Evolutionary conservation across 495 filamentous ascomycete species (phyloP), one percentile per base, ranked within the genome.

Genomic region (Hypoxylon perforatum): DNA sequence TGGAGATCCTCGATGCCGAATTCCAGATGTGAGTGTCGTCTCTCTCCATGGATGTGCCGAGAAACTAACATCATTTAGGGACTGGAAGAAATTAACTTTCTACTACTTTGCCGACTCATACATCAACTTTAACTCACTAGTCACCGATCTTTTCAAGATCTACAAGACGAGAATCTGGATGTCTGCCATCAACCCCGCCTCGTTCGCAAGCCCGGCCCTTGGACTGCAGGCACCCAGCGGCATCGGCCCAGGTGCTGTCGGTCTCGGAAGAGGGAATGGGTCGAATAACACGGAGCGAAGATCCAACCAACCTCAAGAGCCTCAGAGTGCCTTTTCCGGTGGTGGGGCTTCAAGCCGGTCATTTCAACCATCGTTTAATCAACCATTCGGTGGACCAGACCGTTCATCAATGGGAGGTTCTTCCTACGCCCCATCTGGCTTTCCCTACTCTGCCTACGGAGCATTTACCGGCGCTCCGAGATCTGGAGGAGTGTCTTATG

Each of bases 111-210:
- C 95, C 55, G 94, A 97, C 71, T 88, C 92, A 0, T 99, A 99
- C 75, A 97, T 99, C 83, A 97, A 98, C 78, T 99, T 99, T 83
- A 99, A 98, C 76, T 91, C 92, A 0, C 85, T 99, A 15, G 94
- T 99, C 60, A 97, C 93, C 0, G 96, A 98, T 76, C 84, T 99
- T 19, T 99, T 98, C 84, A 97, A 97, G 74, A 93, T 97, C 60
- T 99, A 97, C 82, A 99, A 99, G 81, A 97, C 94, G 17, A 87
- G 95, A 54, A 98, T 99, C 73, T 99, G 95, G 95, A 97, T 99
- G 93, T 97, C 93, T 4, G 94, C 95, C 7, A 96, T 99, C 80
- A 99, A 99, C 72, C 96, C 95, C 2, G 95, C 95, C 6, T 97
- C 94, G 1, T 97, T 97, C 75, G 92, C 93, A n/a, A 94, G 92